Evolutionary conservation across 306 rosid genomes (phyloP).

Genomic region (Begonia loranthoides): DNA sequence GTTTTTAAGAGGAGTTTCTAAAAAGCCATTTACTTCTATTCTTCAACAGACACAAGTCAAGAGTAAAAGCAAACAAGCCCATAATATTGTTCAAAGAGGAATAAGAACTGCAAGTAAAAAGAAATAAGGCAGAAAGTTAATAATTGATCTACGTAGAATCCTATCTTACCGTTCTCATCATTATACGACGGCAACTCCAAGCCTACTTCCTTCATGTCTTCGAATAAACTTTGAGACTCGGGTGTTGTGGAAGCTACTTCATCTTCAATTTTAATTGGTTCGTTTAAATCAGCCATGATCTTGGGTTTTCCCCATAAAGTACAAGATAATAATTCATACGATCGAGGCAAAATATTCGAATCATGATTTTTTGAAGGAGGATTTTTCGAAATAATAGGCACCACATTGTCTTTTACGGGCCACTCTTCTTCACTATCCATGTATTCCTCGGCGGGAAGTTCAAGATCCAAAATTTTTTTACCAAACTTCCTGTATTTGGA

Average conservation of each 20-base stretch:
- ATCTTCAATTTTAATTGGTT: constrained; percentile 21
- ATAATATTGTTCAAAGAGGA: no score
- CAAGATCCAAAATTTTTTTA: constrained; percentile 60
- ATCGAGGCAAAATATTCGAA: constrained; percentile 6
- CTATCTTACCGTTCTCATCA: constrained; percentile 10
- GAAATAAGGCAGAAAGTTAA: no score
- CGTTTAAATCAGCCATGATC: constrained; percentile 30
- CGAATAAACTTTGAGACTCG: background rate
- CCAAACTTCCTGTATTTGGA: constrained; percentile 36
- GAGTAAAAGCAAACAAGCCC: no score
- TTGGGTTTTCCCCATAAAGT: constrained; percentile 12
- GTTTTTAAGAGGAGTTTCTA: no score
- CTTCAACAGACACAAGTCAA: no score
- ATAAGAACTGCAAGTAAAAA: no score
- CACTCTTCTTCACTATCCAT: constrained; percentile 33
- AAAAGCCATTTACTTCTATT: no score
- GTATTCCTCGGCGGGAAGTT: constrained; percentile 65
- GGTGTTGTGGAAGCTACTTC: constrained; percentile 2
- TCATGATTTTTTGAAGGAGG: constrained; percentile 12
- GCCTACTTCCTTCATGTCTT: constrained; percentile 4
- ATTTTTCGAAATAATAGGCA: constrained; percentile 18
- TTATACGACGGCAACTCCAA: background rate
- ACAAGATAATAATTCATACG: constrained; percentile 4
- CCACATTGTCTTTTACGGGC: constrained; percentile 21
- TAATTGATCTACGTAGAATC: background rate